Evolutionary conservation across 768 basidiomycete species (phyloP), one percentile per base, ranked within the genome.

Genomic region (Boletus tylopilopsis): DNA sequence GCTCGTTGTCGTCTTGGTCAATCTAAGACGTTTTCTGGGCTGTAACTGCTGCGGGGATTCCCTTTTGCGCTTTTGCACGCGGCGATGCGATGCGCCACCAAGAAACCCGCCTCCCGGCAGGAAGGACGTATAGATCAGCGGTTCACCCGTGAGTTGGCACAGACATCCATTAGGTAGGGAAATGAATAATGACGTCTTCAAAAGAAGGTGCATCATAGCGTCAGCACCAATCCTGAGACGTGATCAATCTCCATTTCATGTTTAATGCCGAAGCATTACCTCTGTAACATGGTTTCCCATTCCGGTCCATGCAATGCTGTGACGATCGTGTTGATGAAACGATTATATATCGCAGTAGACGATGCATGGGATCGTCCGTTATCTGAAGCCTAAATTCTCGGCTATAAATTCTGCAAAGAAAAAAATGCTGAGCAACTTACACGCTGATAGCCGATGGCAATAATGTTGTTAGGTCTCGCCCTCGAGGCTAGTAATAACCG

Each of bases 91-190:
- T 13, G 44, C 57, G 4, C 23, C 47, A 3, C 49, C 42, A 32
- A 69, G 51, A 22, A 51, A 49, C 19, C 48, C 50, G 6, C 50
- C 46, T 0, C 43, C 43, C 3, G 33, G 47, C 1, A 67, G 66
- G 57, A 69, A 55, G 13, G 67, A 69, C 1, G 71, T 55, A 32
- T 76, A 74, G 22, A 82, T 70, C 21, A 95, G 64, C 0, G 88
- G 84, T 30, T 74, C 73, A 5, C 94, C 94, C 0, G 85, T 80
- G 49, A 96, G 64, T 66, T 98, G 94, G 53, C 87, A 87, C 32
- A 85, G 77, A 61, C 91, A 94, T 18, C 80, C 82, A 60, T 96
- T 95, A 0, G 87, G 87, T 19, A 96, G 68, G 2, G 86, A 72
- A 15, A 87, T 61, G 63, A 93, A 97, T 16, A 94, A 53, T 10